Percentiles rank a stretch among this genome's conserved stretches.
Conservation (phyloP, 768 basidiomycete species). For the Jaapia argillacea region DNA sequence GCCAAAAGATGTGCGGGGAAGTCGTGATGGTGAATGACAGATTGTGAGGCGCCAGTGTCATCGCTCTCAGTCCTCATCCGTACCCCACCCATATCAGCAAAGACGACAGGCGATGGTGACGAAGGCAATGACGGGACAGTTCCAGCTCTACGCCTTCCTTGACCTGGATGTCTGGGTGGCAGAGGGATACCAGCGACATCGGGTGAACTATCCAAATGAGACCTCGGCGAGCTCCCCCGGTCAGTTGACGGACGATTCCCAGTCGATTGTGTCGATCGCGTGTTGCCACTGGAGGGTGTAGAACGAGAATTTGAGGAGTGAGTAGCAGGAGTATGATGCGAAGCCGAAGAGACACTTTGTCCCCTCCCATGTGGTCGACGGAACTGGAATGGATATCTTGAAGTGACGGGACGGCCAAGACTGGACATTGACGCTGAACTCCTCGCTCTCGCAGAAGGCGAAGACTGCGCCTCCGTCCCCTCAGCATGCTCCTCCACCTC, state of each 20-base stretch:
- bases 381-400: slow-evolving; percentile 63
- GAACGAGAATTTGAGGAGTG: slow-evolving; percentile 26
- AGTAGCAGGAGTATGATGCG: slow-evolving; percentile 21
- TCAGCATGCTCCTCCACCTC: slow-evolving; percentile 37
- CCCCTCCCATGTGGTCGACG: slow-evolving; percentile 40
- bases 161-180: slow-evolving; percentile 37
- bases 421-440: slow-evolving; percentile 81
- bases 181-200: slow-evolving; percentile 28
- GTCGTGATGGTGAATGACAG: not conserved
- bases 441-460: slow-evolving; percentile 27
- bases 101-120: slow-evolving; percentile 24
- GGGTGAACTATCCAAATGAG: slow-evolving; percentile 8
- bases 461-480: slow-evolving; percentile 37
- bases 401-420: slow-evolving; percentile 65
- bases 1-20: not conserved
- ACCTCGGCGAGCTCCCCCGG: slow-evolving; percentile 33
- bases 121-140: slow-evolving; percentile 24
- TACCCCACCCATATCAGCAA: slow-evolving; percentile 14
- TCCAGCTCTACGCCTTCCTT: slow-evolving; percentile 27
- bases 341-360: slow-evolving; percentile 21
- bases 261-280: slow-evolving; percentile 45
- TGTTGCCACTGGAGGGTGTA: slow-evolving; percentile 24
- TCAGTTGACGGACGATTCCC: slow-evolving; percentile 51
- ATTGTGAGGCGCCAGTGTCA: not conserved
- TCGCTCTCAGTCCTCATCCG: slow-evolving; percentile 11